phyloP scores from a whole-genome alignment of 176 grass and related monocot species.

The Coix lacrymajobi region DNA sequence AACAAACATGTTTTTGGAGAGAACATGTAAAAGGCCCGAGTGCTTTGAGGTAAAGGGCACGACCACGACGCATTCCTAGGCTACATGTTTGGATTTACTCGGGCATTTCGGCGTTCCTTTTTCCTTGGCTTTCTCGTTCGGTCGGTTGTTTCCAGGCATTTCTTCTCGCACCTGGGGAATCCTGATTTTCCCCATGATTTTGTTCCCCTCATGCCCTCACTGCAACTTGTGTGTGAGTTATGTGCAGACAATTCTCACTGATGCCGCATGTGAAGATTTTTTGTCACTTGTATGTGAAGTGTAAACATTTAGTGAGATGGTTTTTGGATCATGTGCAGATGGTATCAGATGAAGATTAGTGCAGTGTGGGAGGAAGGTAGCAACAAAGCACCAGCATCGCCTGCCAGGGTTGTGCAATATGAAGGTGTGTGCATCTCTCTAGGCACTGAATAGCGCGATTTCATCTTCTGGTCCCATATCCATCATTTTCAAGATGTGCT shows the following conservation, averaged over 20 bases:
- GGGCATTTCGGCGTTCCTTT: background rate
- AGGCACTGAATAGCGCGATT: background rate
- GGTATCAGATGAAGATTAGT: constrained; percentile 96
- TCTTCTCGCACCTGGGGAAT: background rate
- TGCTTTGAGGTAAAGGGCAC: background rate
- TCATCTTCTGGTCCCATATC: background rate
- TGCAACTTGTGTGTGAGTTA: background rate
- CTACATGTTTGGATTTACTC: constrained; percentile 1
- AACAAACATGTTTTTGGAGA: background rate
- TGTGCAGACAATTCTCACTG: background rate
- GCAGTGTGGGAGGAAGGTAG: constrained; percentile 70
- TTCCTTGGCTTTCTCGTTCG: background rate
- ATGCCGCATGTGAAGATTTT: background rate
- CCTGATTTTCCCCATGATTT: background rate
- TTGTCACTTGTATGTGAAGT: background rate
- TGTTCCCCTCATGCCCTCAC: background rate
- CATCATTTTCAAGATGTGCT: constrained; percentile 13
- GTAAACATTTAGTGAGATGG: background rate
- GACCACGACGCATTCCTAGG: background rate
- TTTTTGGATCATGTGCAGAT: constrained; percentile 47
- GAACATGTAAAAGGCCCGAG: constrained; percentile 19
- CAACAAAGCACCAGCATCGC: constrained; percentile 50
- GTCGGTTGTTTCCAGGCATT: background rate
- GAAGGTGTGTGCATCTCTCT: constrained; percentile 63
- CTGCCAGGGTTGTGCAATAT: constrained; percentile 90